Percentiles rank a stretch among this genome's conserved stretches.
These are phyloP conservation scores for Phytophthora megakarya DNA, from an alignment of 352 stramenopile genomes.

Conservation along the genomic window DNA sequence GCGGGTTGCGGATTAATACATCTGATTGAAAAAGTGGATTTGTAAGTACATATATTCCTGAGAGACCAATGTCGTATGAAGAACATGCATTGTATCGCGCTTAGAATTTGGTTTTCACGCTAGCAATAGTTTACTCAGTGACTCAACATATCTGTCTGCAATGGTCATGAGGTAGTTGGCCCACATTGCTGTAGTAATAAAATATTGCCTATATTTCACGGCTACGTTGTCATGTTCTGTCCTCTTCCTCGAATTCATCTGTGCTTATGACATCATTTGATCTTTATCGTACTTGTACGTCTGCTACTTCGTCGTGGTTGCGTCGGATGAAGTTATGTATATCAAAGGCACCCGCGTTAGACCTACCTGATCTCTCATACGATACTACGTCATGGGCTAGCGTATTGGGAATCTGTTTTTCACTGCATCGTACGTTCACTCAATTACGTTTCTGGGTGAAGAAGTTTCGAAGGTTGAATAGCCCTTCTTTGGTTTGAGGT, in stretches of 20 bases:
- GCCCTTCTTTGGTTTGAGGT: slow-evolving; percentile 5
- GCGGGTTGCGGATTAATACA: not conserved
- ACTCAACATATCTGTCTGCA: too few relatives aligned
- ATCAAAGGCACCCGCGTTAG: slow-evolving; percentile 1
- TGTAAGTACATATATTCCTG: slow-evolving; percentile 3
- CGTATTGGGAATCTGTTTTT: slow-evolving; percentile 16
- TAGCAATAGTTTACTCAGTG: too few relatives aligned
- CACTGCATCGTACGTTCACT: slow-evolving; percentile 2
- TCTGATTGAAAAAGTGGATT: not conserved
- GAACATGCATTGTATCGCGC: too few relatives aligned
- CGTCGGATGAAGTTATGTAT: slow-evolving; percentile 12
- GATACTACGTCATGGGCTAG: not conserved
- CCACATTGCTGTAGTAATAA: too few relatives aligned
- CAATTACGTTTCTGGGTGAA: slow-evolving; percentile 10
- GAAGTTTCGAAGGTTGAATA: slow-evolving; percentile 13
- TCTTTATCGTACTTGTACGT: not conserved
- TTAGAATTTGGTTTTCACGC: too few relatives aligned
- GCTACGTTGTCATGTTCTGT: too few relatives aligned
- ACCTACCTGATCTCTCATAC: not conserved
- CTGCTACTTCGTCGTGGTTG: slow-evolving; percentile 8
- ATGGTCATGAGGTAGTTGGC: too few relatives aligned
- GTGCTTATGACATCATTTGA: not conserved
- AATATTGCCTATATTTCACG: too few relatives aligned
- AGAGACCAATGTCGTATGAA: too few relatives aligned
- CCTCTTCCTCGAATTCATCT: not conserved